Base-by-base conservation (phyloP, 805 yeast species). In the Starmerella apis region DNA sequence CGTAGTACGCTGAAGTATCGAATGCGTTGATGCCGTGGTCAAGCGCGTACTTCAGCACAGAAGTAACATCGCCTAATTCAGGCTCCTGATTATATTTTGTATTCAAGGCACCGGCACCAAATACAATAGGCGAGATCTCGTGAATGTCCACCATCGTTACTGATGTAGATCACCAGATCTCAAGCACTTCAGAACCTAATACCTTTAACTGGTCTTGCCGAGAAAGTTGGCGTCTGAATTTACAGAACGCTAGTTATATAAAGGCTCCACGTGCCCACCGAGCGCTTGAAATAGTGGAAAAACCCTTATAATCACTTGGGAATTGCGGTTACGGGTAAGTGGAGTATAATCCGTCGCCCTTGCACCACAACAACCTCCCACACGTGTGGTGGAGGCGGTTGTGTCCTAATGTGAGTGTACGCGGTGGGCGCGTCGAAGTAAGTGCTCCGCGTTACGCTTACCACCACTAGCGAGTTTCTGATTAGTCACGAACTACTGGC, bases 1-100 rank as follows among this genome's bases (percentile, higher is more conserved):
- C 96, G 63, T 88, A 88, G 67, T 85, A 87, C 3, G 96, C 96
- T 0, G 96, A 84, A 0, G 96, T 86, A 62, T 88, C 96, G 32
- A 88, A 71, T 1, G 94, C 92, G 42, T 72, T 74, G 52, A 86
- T 69, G 0, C 96, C 96, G 23, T 71, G 61, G 19, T 69, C 66
- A 59, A 88, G 80, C 0, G 88, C 92, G 13, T 64, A 59, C 43
- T 68, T 62, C 19, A 88, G 57, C 45, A 88, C 74, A 0, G 76
- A 78, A 10, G 66, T 69, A 10, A 80, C 72, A 1, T 86, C 82
- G 37, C 85, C 57, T 0, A 68, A 59, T 31, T 71, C 69, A 0
- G 95, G 95, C 58, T 83, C 75, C 10, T 72, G 77, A 53, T 82
- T 77, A 70, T 86, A 88, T 62, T 83, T 94, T 20, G 77, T 72